phyloP scores from a whole-genome alignment of 768 basidiomycete genomes.

The Serendipita sp. region DNA sequence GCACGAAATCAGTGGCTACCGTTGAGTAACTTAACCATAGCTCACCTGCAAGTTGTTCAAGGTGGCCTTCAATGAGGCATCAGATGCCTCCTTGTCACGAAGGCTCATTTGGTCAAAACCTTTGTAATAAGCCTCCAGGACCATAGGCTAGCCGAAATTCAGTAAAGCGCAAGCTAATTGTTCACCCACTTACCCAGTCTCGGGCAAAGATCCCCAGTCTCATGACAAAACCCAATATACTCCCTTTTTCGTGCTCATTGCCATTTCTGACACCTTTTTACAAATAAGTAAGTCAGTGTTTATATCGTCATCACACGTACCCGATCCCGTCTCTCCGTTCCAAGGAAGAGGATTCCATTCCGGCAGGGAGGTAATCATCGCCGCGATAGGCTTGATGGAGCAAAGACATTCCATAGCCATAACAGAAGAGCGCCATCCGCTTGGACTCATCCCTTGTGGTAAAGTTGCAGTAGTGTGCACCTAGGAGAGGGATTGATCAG shows the following conservation, averaged over 20 bases:
- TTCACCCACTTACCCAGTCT: constrained; percentile 51
- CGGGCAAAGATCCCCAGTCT: constrained; percentile 72
- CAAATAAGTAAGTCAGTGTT: not conserved
- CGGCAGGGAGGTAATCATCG: constrained; percentile 57
- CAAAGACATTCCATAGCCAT: constrained; percentile 68
- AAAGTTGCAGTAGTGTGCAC: not conserved
- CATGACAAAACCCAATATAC: constrained; percentile 70
- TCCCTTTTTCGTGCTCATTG: constrained; percentile 28
- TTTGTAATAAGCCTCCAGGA: constrained; percentile 69
- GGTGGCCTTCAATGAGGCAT: constrained; percentile 71
- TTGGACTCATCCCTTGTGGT: not conserved
- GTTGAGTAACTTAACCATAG: not conserved
- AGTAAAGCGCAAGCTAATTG: constrained; percentile 5
- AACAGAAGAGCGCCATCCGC: constrained; percentile 67
- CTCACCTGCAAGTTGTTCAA: constrained; percentile 67
- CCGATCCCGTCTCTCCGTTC: not conserved
- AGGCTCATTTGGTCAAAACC: constrained; percentile 61
- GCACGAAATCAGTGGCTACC: not conserved
- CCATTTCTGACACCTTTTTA: not conserved
- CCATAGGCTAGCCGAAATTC: constrained; percentile 37
- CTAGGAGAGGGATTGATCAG: not conserved
- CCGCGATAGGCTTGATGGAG: constrained; percentile 67
- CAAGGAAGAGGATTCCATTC: constrained; percentile 45
- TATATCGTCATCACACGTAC: not conserved
- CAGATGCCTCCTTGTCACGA: constrained; percentile 66